These are phyloP conservation scores for Pharnaceum exiguum DNA, from an alignment of 148 eudicot species.

Conservation along the genomic window DNA sequence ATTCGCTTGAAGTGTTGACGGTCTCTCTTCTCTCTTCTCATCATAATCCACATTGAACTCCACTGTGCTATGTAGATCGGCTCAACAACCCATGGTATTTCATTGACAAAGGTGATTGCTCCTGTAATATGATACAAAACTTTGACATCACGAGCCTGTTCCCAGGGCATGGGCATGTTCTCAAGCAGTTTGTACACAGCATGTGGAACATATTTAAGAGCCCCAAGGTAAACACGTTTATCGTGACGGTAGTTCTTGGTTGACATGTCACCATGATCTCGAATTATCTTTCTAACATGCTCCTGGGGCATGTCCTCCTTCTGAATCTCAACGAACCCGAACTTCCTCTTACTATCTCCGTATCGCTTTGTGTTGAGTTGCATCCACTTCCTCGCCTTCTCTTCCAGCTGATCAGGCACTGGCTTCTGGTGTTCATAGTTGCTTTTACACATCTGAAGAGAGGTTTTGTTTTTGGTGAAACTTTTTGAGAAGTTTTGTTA, in stretches of 20 bases:
- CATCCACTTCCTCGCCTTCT: constrained; percentile 96
- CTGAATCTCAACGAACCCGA: constrained; percentile 93
- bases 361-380: constrained; percentile 85
- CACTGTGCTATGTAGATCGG: constrained; percentile 98
- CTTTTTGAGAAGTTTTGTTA: too few species aligned
- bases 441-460: too few species aligned
- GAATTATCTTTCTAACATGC: constrained; percentile 81
- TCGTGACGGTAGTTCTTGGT: constrained; percentile 93
- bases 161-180: constrained; percentile 99
- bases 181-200: constrained; percentile 98
- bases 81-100: constrained; percentile 98
- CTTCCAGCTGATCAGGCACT: too few species aligned
- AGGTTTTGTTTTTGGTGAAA: too few species aligned
- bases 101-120: constrained; percentile 97
- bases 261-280: constrained; percentile 98
- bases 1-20: constrained; percentile 94
- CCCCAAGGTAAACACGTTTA: constrained; percentile 97
- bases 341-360: constrained; percentile 89
- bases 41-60: constrained; percentile 99
- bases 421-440: too few species aligned
- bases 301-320: constrained; percentile 98
- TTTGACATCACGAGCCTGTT: constrained; percentile 99
- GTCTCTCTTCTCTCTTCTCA: constrained; percentile 97
- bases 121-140: constrained; percentile 94
- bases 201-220: constrained; percentile 94